Percentiles rank a stretch among this genome's conserved stretches.
Evolutionary conservation across 2,329 filamentous ascomycete species (phyloP).

Genomic region (Aspergillus fischeri): DNA sequence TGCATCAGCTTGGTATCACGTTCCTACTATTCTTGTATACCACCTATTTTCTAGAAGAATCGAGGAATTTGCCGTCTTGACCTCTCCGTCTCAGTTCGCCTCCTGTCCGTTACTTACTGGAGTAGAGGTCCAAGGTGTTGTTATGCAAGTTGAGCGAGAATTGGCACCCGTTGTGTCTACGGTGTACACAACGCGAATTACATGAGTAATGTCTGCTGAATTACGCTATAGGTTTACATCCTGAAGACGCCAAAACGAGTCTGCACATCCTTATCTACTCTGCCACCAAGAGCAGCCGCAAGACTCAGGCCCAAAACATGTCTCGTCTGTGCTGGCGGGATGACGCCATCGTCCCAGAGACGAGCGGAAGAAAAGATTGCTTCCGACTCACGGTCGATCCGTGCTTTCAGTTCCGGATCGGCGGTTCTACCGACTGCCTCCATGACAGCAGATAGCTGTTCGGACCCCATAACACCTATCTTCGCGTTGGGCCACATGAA

Average conservation of each 20-base stretch:
- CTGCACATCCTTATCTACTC: slow-evolving; percentile 54
- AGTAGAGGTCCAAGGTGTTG: background rate
- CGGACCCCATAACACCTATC: slow-evolving; percentile 91
- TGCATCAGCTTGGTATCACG: background rate
- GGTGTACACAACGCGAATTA: background rate
- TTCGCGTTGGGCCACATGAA: slow-evolving; percentile 99
- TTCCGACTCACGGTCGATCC: slow-evolving; percentile 88
- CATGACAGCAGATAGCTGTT: slow-evolving; percentile 91
- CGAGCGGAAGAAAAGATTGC: slow-evolving; percentile 83
- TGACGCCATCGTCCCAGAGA: slow-evolving; percentile 85
- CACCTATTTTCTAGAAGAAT: background rate
- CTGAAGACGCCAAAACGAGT: slow-evolving; percentile 76
- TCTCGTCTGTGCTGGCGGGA: slow-evolving; percentile 71
- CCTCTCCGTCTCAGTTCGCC: background rate
- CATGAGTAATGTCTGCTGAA: background rate
- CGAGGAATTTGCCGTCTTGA: background rate
- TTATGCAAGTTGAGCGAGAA: too few relatives aligned
- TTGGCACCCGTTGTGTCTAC: too few relatives aligned
- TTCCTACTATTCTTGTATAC: slow-evolving; percentile 5
- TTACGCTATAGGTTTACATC: slow-evolving; percentile 54
- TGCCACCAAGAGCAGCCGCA: slow-evolving; percentile 66
- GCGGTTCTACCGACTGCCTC: slow-evolving; percentile 81
- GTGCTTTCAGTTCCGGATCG: slow-evolving; percentile 72
- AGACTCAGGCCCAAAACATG: slow-evolving; percentile 69
- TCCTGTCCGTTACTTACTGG: background rate